Percentiles rank a stretch among this genome's conserved stretches.
phyloP scores from a whole-genome alignment of 805 yeast genomes.

The Sugiyamaella boreocaroliniensis region DNA sequence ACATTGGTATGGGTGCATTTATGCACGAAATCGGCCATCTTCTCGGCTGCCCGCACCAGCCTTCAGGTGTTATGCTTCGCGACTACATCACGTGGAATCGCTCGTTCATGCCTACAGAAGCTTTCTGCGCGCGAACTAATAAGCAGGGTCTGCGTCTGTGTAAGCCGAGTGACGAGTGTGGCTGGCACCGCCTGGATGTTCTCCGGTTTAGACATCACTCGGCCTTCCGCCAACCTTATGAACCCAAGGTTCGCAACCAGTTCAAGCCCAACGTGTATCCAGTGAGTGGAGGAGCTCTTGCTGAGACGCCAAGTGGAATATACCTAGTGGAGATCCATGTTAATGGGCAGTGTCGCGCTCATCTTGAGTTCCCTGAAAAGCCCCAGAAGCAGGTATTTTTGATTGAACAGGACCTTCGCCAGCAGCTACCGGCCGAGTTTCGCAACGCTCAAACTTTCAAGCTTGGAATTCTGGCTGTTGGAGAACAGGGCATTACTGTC shows the following conservation, averaged over 20 bases:
- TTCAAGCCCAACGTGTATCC: constrained; percentile 44
- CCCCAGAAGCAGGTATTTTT: constrained; percentile 48
- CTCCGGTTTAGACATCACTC: constrained; percentile 76
- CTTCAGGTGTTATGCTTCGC: constrained; percentile 81
- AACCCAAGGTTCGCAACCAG: constrained; percentile 32
- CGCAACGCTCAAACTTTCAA: constrained; percentile 33
- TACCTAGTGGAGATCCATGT: constrained; percentile 65
- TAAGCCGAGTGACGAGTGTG: constrained; percentile 59
- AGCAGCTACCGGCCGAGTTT: constrained; percentile 31
- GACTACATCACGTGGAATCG: constrained; percentile 78
- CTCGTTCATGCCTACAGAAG: constrained; percentile 70
- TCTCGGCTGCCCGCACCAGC: constrained; percentile 89
- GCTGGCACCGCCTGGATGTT: constrained; percentile 81
- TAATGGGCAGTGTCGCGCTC: constrained; percentile 50
- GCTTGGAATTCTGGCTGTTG: constrained; percentile 51
- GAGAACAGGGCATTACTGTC: constrained; percentile 51
- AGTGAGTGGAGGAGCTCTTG: constrained; percentile 40
- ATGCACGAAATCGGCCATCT: constrained; percentile 93
- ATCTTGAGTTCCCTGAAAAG: constrained; percentile 58
- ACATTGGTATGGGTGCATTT: constrained; percentile 85
- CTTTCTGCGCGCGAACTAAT: constrained; percentile 34
- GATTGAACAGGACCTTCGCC: constrained; percentile 41
- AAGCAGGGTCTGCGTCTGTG: constrained; percentile 32
- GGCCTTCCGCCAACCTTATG: constrained; percentile 65
- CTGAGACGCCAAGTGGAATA: constrained; percentile 59